Conservation (phyloP, 352 stramenopile species). For the Phytophthora pseudosyringae region DNA sequence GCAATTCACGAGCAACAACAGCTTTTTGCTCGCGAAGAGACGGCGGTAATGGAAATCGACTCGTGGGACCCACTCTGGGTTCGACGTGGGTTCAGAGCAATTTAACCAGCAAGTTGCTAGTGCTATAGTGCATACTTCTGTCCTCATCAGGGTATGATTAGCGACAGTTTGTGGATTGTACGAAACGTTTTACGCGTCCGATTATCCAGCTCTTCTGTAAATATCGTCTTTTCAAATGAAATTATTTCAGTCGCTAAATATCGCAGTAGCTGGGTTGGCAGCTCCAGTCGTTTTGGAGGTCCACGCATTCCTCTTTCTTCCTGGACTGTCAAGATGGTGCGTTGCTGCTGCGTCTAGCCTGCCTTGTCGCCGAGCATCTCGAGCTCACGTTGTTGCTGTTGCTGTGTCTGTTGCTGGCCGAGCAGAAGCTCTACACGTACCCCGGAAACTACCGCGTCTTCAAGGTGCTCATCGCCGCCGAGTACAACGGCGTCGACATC, state of each 20-base stretch:
- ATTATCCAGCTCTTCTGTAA: not conserved
- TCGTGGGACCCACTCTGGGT: not conserved
- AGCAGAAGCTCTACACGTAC: constrained; percentile 90
- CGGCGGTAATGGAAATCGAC: not conserved
- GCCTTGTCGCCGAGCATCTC: not conserved
- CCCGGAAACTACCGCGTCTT: constrained; percentile 93
- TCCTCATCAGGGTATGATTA: not conserved
- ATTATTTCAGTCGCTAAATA: not conserved
- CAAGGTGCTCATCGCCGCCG: constrained; percentile 94
- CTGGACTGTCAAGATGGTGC: constrained; percentile 9
- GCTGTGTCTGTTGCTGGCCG: not conserved
- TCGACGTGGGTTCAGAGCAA: constrained; percentile 17
- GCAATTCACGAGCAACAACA: not conserved
- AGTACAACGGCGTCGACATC: constrained; percentile 92
- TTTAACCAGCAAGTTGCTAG: constrained; percentile 4
- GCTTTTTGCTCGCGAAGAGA: not conserved
- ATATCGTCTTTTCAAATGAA: not conserved
- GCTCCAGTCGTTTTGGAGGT: constrained; percentile 13
- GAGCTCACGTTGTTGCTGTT: not conserved
- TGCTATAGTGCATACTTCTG: not conserved
- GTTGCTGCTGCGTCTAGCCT: not conserved
- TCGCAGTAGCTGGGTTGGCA: not conserved
- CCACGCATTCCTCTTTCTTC: not conserved
- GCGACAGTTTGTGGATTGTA: not conserved
- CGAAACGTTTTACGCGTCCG: not conserved